Percentiles rank a stretch among this genome's conserved stretches.
Evolutionary conservation across 352 stramenopile genomes (phyloP).

Genomic region (Phytophthora pinifolia): DNA sequence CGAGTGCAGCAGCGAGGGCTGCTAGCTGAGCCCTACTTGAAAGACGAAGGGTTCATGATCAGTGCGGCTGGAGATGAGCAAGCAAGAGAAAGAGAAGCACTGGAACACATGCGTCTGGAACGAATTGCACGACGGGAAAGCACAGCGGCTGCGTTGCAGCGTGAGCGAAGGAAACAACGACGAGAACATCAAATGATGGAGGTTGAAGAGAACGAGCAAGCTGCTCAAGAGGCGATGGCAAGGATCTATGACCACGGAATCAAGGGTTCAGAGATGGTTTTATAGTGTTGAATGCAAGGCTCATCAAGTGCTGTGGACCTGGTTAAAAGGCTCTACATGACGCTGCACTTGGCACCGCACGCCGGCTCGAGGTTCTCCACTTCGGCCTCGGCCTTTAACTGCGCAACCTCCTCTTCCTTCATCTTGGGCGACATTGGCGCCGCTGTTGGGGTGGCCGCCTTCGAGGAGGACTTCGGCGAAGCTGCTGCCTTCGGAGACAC

Average conservation of each 20-base stretch:
- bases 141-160: constrained; percentile 33
- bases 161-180: constrained; percentile 25
- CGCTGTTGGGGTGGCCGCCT: constrained; percentile 3
- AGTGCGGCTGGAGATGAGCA: constrained; percentile 29
- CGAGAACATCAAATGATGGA: constrained; percentile 23
- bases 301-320: constrained; percentile 8
- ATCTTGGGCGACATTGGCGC: constrained; percentile 19
- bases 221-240: constrained; percentile 5
- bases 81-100: constrained; percentile 24
- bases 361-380: constrained; percentile 41
- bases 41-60: constrained; percentile 66
- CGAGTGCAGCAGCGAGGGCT: constrained; percentile 58
- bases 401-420: constrained; percentile 30
- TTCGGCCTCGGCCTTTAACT: constrained; percentile 33
- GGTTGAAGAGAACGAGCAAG: constrained; percentile 26
- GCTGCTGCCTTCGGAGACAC: constrained; percentile 16
- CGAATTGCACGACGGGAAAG: constrained; percentile 51
- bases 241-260: constrained; percentile 14
- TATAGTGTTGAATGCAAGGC: constrained; percentile 15
- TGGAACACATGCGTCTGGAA: constrained; percentile 35
- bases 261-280: constrained; percentile 23
- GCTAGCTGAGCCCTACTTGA: constrained; percentile 43
- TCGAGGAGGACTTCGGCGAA: constrained; percentile 7
- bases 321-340: constrained; percentile 47
- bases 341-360: constrained; percentile 46